These are phyloP conservation scores for Phaeosphaeria sp. DNA, from an alignment of 2,329 filamentous ascomycete genomes.

Conservation along the genomic window DNA sequence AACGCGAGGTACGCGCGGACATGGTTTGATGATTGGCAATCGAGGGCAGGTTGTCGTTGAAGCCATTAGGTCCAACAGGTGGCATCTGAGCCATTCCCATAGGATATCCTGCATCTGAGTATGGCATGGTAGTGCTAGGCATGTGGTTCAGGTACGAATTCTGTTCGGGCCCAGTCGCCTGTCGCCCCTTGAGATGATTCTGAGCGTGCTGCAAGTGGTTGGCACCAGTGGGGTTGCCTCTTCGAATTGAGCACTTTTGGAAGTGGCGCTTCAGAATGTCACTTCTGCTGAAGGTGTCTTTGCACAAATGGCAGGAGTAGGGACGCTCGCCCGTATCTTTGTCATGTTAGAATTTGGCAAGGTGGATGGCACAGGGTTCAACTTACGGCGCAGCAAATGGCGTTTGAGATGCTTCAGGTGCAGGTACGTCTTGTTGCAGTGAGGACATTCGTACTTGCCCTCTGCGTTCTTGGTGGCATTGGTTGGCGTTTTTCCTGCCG, in stretches of 20 bases:
- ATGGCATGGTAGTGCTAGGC: slow-evolving; percentile 41
- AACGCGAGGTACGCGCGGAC: slow-evolving; percentile 56
- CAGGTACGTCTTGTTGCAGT: slow-evolving; percentile 97
- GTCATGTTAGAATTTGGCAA: slow-evolving; percentile 41
- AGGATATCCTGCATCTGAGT: slow-evolving; percentile 40
- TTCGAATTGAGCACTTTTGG: slow-evolving; percentile 96
- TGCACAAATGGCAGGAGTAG: slow-evolving; percentile 97
- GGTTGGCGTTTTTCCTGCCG: slow-evolving; percentile 79
- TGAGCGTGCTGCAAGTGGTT: slow-evolving; percentile 94
- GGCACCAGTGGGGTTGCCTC: slow-evolving; percentile 92
- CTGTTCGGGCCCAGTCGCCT: slow-evolving; percentile 40
- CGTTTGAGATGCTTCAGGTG: slow-evolving; percentile 98
- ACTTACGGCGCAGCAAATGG: slow-evolving; percentile 94
- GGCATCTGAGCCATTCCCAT: slow-evolving; percentile 45
- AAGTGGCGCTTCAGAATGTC: slow-evolving; percentile 99
- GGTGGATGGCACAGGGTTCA: slow-evolving; percentile 4
- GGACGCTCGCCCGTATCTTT: slow-evolving; percentile 95
- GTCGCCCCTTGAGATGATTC: slow-evolving; percentile 73
- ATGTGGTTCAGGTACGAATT: slow-evolving; percentile 47
- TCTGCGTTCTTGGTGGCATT: slow-evolving; percentile 95
- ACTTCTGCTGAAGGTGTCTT: slow-evolving; percentile 96
- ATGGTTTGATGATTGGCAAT: slow-evolving; percentile 51
- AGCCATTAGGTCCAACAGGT: slow-evolving; percentile 40
- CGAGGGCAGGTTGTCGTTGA: slow-evolving; percentile 47
- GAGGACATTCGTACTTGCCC: slow-evolving; percentile 96